phyloP scores from a whole-genome alignment of 768 basidiomycete genomes.

The Lactarius trivialis region DNA sequence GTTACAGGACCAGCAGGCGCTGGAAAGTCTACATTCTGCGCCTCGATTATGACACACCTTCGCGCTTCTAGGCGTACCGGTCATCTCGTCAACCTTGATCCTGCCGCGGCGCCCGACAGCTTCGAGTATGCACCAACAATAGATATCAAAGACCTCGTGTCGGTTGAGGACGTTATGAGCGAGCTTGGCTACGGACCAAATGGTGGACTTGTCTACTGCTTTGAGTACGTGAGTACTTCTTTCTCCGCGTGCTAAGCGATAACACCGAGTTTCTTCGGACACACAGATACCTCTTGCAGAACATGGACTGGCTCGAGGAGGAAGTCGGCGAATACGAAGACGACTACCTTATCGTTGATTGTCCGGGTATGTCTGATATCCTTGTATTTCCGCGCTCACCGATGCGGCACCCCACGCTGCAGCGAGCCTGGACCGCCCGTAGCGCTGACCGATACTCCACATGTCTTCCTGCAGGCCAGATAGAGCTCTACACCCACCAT shows the following conservation, averaged over 20 bases:
- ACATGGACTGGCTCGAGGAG: conserved; percentile 98
- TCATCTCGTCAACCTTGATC: conserved; percentile 96
- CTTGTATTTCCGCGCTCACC: background rate
- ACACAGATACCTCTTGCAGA: conserved; percentile 84
- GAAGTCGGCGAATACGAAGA: conserved; percentile 92
- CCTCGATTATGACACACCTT: conserved; percentile 84
- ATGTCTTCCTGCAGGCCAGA: conserved; percentile 60
- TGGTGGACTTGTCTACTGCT: conserved; percentile 95
- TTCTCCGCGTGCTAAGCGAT: background rate
- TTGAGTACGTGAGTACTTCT: conserved; percentile 81
- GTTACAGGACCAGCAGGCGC: conserved; percentile 97
- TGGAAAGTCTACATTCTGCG: conserved; percentile 93
- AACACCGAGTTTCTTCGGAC: conserved; percentile 1
- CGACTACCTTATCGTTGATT: conserved; percentile 92
- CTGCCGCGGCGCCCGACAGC: conserved; percentile 77
- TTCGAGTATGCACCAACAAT: conserved; percentile 91
- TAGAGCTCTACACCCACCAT: conserved; percentile 97
- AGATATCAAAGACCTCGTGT: conserved; percentile 90
- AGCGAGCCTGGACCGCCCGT: background rate
- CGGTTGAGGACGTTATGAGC: conserved; percentile 90
- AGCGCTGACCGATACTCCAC: conserved; percentile 5
- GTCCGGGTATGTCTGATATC: conserved; percentile 54
- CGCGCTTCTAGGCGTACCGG: conserved; percentile 72
- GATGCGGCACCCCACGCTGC: conserved; percentile 4
- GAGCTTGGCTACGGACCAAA: conserved; percentile 96